These are phyloP conservation scores for Aspergillus cavernicola DNA, from an alignment of 495 filamentous ascomycete genomes.

Conservation along the genomic window DNA sequence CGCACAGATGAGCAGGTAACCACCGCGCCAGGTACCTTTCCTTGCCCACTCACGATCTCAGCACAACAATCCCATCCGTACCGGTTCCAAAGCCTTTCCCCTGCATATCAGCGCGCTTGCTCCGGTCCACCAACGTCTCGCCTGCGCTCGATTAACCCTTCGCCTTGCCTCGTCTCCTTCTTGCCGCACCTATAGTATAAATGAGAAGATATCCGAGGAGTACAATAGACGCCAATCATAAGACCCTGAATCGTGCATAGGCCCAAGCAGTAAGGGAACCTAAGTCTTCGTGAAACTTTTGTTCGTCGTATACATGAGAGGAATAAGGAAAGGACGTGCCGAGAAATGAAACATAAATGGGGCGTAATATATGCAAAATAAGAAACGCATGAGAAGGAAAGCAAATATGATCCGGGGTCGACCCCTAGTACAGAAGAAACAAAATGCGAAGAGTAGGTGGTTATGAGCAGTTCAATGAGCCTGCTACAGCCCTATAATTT, in stretches of 20 bases:
- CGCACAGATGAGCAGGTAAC: constrained; percentile 23
- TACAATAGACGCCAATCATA: constrained; percentile 47
- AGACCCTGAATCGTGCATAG: constrained; percentile 35
- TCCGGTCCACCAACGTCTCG: constrained; percentile 23
- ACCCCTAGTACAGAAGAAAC: constrained; percentile 33
- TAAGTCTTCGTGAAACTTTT: constrained; percentile 41
- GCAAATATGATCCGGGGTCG: constrained; percentile 9
- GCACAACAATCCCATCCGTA: constrained; percentile 22
- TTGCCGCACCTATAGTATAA: constrained; percentile 27
- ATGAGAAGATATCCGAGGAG: constrained; percentile 32
- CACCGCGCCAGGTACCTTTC: constrained; percentile 21
- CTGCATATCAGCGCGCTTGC: constrained; percentile 22
- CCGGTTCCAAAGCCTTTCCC: constrained; percentile 24
- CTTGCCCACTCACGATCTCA: constrained; percentile 20
- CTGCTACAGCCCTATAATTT: constrained; percentile 10
- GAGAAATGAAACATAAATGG: constrained; percentile 23
- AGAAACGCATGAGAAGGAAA: constrained; percentile 28
- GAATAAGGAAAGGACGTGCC: constrained; percentile 25
- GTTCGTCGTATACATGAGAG: constrained; percentile 46
- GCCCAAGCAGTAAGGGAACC: constrained; percentile 29
- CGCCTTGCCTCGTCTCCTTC: constrained; percentile 26
- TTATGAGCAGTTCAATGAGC: constrained; percentile 16
- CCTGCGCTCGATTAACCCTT: constrained; percentile 23
- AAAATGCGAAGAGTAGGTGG: constrained; percentile 18
- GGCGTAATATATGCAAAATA: constrained; percentile 45